Base-by-base conservation (phyloP, 1,284 basidiomycete genomes). In the Papiliotrema terrestris region DNA sequence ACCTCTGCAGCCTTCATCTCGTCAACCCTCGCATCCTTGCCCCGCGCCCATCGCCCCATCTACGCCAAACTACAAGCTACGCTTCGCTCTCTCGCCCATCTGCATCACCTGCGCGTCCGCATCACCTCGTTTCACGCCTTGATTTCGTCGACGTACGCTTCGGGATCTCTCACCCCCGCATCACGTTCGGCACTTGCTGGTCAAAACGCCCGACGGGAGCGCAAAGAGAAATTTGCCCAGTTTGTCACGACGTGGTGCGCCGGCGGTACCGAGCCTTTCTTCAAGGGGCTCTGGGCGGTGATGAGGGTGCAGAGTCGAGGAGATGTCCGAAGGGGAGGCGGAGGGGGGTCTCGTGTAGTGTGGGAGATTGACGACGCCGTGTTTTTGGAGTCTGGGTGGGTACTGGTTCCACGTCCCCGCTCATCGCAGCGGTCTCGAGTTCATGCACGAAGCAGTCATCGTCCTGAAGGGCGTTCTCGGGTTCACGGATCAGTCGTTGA, bases 301-400 rank as follows among this genome's bases (percentile, higher is more conserved):
- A 44, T 74, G 25, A 56, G 67, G 6, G 56, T 64, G 19, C 73
- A 75, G 60, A 70, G 69, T 49, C 52, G 72, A 22, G 66, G 66
- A 3, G 58, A 61, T 11, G 20, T 48, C 14, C 49, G 43, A 15
- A 55, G 56, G 20, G 67, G 69, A 8, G 71, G 71, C 17, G 67
- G 60, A 1, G 71, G 73, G 5, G 50, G 48, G 2, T 50, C 41
- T 20, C 51, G 73, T 3, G 64, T 74, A 1, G 67, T 72, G 5
- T 76, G 74, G 74, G 74, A 76, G 55, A 55, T 76, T 9, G 72
- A 76, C 59, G 74, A 76, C 65, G 74, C 74, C 3, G 69, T 76
- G 2, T 73, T 74, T 52, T 57, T 73, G 48, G 71, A 76, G 52
- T 69, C 72, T 23, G 74, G 71, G 71, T 73, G 54, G 61, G 71